Evolutionary conservation across 306 rosid species (phyloP).

Genomic region (Acacia confusa): DNA sequence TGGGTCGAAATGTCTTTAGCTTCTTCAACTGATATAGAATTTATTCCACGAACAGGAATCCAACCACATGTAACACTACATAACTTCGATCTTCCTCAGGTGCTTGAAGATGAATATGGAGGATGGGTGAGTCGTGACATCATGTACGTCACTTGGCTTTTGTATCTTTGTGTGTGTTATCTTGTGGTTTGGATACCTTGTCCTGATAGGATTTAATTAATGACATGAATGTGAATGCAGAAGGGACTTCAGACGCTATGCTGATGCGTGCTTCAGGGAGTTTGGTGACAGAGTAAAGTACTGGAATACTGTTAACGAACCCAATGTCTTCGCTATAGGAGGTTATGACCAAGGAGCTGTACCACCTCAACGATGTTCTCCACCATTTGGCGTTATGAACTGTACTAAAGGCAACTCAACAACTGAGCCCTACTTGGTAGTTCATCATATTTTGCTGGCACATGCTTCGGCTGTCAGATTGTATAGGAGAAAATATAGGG

Average conservation of each 20-base stretch:
- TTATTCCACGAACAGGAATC: constrained; percentile 52
- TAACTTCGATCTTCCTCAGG: constrained; percentile 65
- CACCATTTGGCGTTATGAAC: constrained; percentile 47
- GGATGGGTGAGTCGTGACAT: constrained; percentile 71
- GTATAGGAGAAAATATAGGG: constrained; percentile 53
- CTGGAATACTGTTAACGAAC: constrained; percentile 72
- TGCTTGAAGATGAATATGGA: constrained; percentile 78
- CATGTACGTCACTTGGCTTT: constrained; percentile 45
- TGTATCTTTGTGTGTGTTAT: background rate
- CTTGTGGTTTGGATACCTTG: background rate
- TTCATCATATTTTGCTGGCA: constrained; percentile 64
- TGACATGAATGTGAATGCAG: constrained; percentile 44
- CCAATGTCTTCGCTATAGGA: constrained; percentile 46
- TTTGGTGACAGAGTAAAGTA: constrained; percentile 72
- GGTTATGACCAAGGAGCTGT: constrained; percentile 53
- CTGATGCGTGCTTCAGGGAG: constrained; percentile 71
- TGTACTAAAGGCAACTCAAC: constrained; percentile 62
- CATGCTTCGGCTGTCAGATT: constrained; percentile 68
- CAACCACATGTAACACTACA: constrained; percentile 66
- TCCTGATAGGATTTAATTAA: background rate
- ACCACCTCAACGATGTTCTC: constrained; percentile 68
- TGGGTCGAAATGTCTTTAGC: background rate
- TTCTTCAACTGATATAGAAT: background rate
- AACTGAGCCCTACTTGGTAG: constrained; percentile 59
- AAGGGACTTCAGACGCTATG: constrained; percentile 68